A percentile compares a stretch with the other conserved stretches of the same genome.
These are phyloP conservation scores for Phoma sp. DNA, from an alignment of 2,329 filamentous ascomycete species.

Conservation along the genomic window DNA sequence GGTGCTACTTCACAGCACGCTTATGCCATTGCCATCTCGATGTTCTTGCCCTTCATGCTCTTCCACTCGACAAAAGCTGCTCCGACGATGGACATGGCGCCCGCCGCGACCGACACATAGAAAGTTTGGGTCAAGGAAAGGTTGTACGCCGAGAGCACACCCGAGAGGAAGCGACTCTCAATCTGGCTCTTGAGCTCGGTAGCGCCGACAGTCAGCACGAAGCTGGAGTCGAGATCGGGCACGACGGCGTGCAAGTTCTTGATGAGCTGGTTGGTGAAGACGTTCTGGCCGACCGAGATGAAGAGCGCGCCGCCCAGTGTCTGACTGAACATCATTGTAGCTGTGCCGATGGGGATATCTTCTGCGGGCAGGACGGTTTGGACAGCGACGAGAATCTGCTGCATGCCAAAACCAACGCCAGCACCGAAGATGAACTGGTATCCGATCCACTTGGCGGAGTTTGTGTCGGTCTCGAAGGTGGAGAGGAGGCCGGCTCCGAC, in stretches of 20 bases:
- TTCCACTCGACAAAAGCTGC: slow-evolving; percentile 66
- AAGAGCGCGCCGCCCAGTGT: slow-evolving; percentile 57
- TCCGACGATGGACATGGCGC: slow-evolving; percentile 61
- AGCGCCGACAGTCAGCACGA: slow-evolving; percentile 57
- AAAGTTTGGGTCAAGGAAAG: slow-evolving; percentile 64
- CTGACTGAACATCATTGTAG: slow-evolving; percentile 56
- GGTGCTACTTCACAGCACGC: not conserved
- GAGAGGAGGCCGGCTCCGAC: slow-evolving; percentile 55
- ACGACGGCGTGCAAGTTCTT: slow-evolving; percentile 46
- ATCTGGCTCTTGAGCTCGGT: slow-evolving; percentile 66
- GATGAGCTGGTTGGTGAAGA: slow-evolving; percentile 57
- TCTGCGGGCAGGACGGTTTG: slow-evolving; percentile 51
- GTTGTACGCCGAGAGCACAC: slow-evolving; percentile 70
- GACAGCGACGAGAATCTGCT: slow-evolving; percentile 54
- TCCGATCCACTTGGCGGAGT: slow-evolving; percentile 47
- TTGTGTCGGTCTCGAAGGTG: slow-evolving; percentile 50
- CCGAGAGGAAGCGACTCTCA: slow-evolving; percentile 54
- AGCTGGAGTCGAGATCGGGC: slow-evolving; percentile 50
- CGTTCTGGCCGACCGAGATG: slow-evolving; percentile 57
- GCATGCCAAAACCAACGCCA: slow-evolving; percentile 57
- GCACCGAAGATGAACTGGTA: slow-evolving; percentile 50
- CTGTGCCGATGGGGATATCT: slow-evolving; percentile 56
- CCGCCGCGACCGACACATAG: slow-evolving; percentile 63
- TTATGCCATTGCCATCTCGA: slow-evolving; percentile 46
- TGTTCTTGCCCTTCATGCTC: slow-evolving; percentile 66